Evolutionary conservation across 2,329 filamentous ascomycete species (phyloP).

Genomic region (Colletotrichum orchidophilum): DNA sequence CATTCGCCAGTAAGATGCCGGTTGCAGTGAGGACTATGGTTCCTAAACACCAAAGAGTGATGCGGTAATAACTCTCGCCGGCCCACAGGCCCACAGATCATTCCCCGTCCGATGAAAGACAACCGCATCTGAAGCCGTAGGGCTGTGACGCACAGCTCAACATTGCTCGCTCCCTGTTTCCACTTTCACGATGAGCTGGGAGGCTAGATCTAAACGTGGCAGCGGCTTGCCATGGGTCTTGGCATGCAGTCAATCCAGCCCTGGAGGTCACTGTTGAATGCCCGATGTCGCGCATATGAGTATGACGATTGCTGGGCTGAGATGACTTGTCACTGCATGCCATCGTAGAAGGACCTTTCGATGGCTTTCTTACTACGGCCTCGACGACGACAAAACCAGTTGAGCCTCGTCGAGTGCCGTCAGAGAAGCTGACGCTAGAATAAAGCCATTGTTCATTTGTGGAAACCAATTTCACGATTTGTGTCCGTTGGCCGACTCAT

Average conservation of each 20-base stretch:
- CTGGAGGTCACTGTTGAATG: neutral
- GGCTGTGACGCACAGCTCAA: neutral
- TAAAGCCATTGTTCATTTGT: neutral
- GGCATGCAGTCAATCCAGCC: neutral
- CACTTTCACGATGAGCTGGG: neutral
- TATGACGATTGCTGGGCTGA: neutral
- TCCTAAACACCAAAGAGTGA: neutral
- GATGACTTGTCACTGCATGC: neutral
- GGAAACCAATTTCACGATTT: neutral
- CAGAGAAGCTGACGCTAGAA: neutral
- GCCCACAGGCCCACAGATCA: neutral
- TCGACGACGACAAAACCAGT: neutral
- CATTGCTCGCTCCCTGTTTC: neutral
- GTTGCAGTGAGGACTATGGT: too few species aligned
- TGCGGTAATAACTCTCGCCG: neutral
- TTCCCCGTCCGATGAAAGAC: neutral
- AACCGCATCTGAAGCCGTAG: neutral
- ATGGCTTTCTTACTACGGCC: neutral
- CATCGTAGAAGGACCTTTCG: neutral
- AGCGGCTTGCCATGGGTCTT: neutral
- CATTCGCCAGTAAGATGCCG: neutral
- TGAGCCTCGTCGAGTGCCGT: neutral
- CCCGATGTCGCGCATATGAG: neutral
- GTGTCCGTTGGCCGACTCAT: neutral
- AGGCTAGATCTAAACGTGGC: neutral